phyloP scores from a whole-genome alignment of 768 basidiomycete genomes.

The Mycena galericulata region DNA sequence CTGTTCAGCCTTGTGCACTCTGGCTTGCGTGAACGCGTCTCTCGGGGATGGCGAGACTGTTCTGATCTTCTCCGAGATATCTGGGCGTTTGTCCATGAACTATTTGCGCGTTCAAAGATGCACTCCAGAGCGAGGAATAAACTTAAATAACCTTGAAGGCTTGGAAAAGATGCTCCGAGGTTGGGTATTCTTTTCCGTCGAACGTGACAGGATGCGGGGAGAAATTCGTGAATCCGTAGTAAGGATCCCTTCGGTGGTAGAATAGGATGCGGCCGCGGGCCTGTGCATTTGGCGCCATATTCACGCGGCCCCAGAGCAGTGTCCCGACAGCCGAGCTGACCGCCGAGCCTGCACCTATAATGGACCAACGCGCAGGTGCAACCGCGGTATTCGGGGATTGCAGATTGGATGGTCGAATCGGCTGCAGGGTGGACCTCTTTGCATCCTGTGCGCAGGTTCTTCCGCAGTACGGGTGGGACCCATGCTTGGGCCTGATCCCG shows the following conservation, averaged over 20 bases:
- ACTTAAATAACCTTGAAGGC: constrained; percentile 50
- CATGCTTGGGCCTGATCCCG: background rate
- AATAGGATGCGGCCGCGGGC: background rate
- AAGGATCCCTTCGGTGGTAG: background rate
- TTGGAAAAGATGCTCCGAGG: constrained; percentile 62
- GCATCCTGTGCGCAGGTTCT: background rate
- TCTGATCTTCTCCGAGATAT: constrained; percentile 21
- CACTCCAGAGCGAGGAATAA: no score
- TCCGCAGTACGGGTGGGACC: background rate
- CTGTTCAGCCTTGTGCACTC: background rate
- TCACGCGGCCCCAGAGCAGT: background rate
- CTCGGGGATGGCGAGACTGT: background rate
- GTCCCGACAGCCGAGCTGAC: background rate
- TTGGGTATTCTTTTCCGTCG: constrained; percentile 53
- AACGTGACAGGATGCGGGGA: constrained; percentile 56
- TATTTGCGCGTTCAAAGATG: background rate
- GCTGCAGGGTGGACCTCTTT: background rate
- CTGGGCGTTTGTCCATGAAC: constrained; percentile 15
- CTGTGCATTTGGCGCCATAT: no score
- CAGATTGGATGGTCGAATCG: background rate
- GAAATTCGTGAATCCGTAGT: constrained; percentile 58
- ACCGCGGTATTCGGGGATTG: background rate
- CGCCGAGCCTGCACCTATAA: background rate
- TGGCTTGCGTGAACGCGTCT: background rate
- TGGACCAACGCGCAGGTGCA: background rate